Percentiles rank a stretch among this genome's conserved stretches.
Evolutionary conservation across 1,139 yeast genomes (phyloP).

Genomic region (Yamadazyma buinensis): DNA sequence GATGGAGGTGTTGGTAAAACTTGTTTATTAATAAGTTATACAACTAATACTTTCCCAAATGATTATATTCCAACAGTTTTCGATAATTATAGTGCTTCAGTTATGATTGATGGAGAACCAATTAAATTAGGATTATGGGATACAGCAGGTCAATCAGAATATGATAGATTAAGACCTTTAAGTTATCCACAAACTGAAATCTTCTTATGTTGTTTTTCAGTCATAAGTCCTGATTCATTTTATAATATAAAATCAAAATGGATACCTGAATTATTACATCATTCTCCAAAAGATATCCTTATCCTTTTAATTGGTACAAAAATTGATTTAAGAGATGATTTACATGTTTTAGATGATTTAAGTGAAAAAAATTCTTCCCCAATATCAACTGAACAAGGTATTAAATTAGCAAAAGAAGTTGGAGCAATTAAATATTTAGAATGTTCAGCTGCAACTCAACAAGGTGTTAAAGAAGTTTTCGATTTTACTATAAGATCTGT

Average conservation of each 20-base stretch:
- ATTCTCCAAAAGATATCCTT: slow-evolving; percentile 73
- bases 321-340: slow-evolving; percentile 79
- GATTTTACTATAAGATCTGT: slow-evolving; percentile 77
- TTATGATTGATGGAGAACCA: slow-evolving; percentile 77
- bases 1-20: slow-evolving; percentile 98
- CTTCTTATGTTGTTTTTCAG: slow-evolving; percentile 82
- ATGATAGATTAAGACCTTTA: slow-evolving; percentile 85
- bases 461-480: slow-evolving; percentile 78
- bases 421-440: slow-evolving; percentile 77
- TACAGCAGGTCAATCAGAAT: slow-evolving; percentile 97
- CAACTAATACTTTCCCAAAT: slow-evolving; percentile 91
- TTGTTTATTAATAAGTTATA: slow-evolving; percentile 81
- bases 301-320: slow-evolving; percentile 84
- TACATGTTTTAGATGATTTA: slow-evolving; percentile 69
- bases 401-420: slow-evolving; percentile 63
- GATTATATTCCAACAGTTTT: slow-evolving; percentile 95
- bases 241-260: slow-evolving; percentile 72
- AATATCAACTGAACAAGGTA: slow-evolving; percentile 60
- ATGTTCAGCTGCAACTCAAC: slow-evolving; percentile 92
- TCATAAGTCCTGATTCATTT: slow-evolving; percentile 78
- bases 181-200: slow-evolving; percentile 93
- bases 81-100: slow-evolving; percentile 86
- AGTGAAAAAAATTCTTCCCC: slow-evolving; percentile 62
- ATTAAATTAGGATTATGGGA: slow-evolving; percentile 90
- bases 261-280: slow-evolving; percentile 88